These are phyloP conservation scores for Acorus gramineus DNA, from an alignment of 106 monocot genomes.

Conservation along the genomic window DNA sequence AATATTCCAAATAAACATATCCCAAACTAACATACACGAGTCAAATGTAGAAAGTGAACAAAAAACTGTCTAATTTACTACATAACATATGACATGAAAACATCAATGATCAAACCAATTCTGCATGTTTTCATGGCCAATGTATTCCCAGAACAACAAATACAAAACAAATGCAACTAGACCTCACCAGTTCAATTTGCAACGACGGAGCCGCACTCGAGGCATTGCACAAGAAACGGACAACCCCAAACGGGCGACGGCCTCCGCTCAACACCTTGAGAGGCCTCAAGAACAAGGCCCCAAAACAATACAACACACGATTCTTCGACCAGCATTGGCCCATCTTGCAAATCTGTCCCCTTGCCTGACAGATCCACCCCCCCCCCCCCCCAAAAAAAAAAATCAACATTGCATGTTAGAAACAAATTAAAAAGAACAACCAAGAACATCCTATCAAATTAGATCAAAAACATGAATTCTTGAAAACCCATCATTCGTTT, in stretches of 20 bases:
- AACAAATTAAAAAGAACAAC: too few species aligned
- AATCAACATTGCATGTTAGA: too few species aligned
- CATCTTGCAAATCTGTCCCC: background rate
- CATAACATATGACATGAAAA: too few species aligned
- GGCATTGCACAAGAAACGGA: slow-evolving; percentile 51
- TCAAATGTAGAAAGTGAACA: background rate
- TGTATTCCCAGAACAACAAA: background rate
- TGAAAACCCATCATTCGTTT: too few species aligned
- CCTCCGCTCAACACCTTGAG: background rate
- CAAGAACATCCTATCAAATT: too few species aligned
- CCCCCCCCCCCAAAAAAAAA: too few species aligned
- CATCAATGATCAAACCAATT: too few species aligned
- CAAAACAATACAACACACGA: background rate
- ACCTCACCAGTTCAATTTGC: slow-evolving; percentile 72
- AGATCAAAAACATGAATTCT: too few species aligned
- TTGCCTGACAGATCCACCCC: too few species aligned
- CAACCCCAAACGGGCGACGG: background rate
- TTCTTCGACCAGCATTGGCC: background rate
- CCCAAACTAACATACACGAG: too few species aligned
- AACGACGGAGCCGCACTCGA: slow-evolving; percentile 47
- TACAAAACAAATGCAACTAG: slow-evolving; percentile 3
- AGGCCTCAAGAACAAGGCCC: background rate
- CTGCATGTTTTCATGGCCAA: too few species aligned
- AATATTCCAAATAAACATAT: too few species aligned
- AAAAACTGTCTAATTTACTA: background rate